Base-by-base conservation (phyloP, 1,284 basidiomycete genomes). In the Apiotrichum brassicae region DNA sequence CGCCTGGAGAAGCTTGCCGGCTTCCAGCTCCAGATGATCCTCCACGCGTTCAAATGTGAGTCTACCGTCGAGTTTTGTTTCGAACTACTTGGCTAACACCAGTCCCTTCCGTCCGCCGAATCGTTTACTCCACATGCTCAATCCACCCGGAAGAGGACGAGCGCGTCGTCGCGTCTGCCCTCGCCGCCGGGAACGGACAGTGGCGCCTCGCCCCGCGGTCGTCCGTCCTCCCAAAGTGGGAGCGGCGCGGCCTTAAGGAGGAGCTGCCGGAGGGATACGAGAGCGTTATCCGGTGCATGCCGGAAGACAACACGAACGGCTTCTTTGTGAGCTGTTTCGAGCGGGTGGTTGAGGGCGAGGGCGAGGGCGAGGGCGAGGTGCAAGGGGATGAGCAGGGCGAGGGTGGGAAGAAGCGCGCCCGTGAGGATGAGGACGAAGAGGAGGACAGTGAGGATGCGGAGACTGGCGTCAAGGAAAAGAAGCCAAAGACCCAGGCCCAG, bases 101-200 rank as follows among this genome's bases (percentile, higher is more conserved):
- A 76, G 87, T 89, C 62, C 79, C 79, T 0, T 64, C 72, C 2
- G 79, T 79, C 3, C 59, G 77, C 46, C 83, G 81, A 58, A 87
- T 97, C 52, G 91, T 93, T 16, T 98, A 98, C 73, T 97, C 92
- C 19, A 98, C 94, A 12, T 97, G 94, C 71, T 94, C 90, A 53
- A 78, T 97, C 40, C 86, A 98, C 70, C 80, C 85, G 7, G 80
- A 81, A 43, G 95, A 99, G 68, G 94, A 99, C 72, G 95, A 99
- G 61, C 76, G 78, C 18, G 87, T 90, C 28, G 84, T 89, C 2
- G 75, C 81, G n/a, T 76, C 79, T 46, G 84, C 85, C 1, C 77
- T 97, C 30, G 75, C 75, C 43, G 84, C 84, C 20, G 71, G 71
- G 2, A 37, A 26, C 14, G 46, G 46, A 8, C 8, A n/a, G 24